phyloP scores from a whole-genome alignment of 805 yeast species.

The Zygosaccharomyces siamensis region DNA sequence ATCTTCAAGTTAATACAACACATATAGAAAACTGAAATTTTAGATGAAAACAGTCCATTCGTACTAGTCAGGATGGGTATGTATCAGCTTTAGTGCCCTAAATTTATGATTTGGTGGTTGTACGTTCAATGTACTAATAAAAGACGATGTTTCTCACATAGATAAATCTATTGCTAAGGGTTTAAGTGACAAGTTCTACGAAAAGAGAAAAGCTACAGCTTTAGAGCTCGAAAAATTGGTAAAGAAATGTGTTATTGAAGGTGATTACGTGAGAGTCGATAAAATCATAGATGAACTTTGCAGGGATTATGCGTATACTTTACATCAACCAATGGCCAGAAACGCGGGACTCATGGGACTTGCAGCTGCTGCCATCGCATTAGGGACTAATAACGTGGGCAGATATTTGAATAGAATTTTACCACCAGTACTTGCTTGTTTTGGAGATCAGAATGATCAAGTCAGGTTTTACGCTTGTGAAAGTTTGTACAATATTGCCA shows the following conservation, averaged over 20 bases:
- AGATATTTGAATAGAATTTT: slow-evolving; percentile 76
- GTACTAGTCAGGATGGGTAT: slow-evolving; percentile 4
- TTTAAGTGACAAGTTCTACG: slow-evolving; percentile 67
- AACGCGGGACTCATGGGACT: slow-evolving; percentile 95
- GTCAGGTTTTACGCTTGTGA: slow-evolving; percentile 97
- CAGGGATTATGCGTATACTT: slow-evolving; percentile 72
- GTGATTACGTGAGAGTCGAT: slow-evolving; percentile 36
- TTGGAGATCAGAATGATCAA: slow-evolving; percentile 95
- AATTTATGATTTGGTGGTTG: neutral
- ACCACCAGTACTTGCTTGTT: slow-evolving; percentile 91
- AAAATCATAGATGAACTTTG: slow-evolving; percentile 67
- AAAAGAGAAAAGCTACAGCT: slow-evolving; percentile 74
- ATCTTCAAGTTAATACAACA: neutral
- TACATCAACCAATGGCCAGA: slow-evolving; percentile 80
- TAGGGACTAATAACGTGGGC: slow-evolving; percentile 81
- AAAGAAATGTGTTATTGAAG: slow-evolving; percentile 46
- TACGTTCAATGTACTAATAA: neutral
- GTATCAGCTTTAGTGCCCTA: neutral
- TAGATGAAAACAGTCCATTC: neutral
- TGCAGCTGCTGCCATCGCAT: slow-evolving; percentile 92
- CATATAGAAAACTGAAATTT: neutral
- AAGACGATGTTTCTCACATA: slow-evolving; percentile 18
- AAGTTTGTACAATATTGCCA: slow-evolving; percentile 89
- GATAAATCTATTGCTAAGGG: slow-evolving; percentile 66
- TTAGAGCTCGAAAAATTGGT: slow-evolving; percentile 73